Percentiles rank a stretch among this genome's conserved stretches.
Evolutionary conservation across 352 stramenopile species (phyloP).

Genomic region (Plasmopara halstedii): DNA sequence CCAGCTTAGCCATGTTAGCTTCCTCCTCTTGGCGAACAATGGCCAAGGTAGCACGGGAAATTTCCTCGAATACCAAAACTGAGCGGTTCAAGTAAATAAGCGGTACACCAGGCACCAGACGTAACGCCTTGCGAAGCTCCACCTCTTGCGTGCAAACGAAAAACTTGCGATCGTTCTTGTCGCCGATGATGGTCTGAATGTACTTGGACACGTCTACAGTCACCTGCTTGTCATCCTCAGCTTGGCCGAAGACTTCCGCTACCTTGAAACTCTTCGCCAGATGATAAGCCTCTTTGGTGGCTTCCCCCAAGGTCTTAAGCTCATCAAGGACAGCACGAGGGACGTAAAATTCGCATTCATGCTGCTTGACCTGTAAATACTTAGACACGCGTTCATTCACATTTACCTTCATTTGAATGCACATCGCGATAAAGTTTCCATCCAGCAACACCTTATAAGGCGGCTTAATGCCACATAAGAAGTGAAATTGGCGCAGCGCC

Average conservation of each 20-base stretch:
- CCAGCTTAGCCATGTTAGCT: conserved; percentile 53
- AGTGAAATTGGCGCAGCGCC: conserved; percentile 82
- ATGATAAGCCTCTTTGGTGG: conserved; percentile 51
- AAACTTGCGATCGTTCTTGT: conserved; percentile 77
- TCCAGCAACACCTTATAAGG: conserved; percentile 81
- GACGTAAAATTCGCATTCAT: conserved; percentile 70
- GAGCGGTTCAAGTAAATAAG: conserved; percentile 85
- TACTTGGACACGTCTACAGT: conserved; percentile 43
- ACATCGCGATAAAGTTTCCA: conserved; percentile 85
- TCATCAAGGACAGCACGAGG: conserved; percentile 57
- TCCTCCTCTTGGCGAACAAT: conserved; percentile 80
- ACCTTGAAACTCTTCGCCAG: conserved; percentile 65
- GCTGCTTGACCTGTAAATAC: conserved; percentile 73
- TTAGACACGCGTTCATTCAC: conserved; percentile 69
- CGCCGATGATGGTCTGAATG: conserved; percentile 49
- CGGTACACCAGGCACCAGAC: conserved; percentile 58
- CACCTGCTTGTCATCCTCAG: conserved; percentile 12
- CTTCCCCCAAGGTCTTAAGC: conserved; percentile 60
- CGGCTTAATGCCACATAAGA: conserved; percentile 80
- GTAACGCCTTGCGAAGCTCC: conserved; percentile 68
- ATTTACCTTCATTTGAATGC: conserved; percentile 82
- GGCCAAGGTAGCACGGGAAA: conserved; percentile 62
- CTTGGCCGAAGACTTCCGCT: conserved; percentile 33
- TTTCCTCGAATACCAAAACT: conserved; percentile 83
- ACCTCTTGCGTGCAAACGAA: conserved; percentile 82